Conservation (phyloP, 2,329 filamentous ascomycete genomes). For the Ophiostoma ulmi region DNA sequence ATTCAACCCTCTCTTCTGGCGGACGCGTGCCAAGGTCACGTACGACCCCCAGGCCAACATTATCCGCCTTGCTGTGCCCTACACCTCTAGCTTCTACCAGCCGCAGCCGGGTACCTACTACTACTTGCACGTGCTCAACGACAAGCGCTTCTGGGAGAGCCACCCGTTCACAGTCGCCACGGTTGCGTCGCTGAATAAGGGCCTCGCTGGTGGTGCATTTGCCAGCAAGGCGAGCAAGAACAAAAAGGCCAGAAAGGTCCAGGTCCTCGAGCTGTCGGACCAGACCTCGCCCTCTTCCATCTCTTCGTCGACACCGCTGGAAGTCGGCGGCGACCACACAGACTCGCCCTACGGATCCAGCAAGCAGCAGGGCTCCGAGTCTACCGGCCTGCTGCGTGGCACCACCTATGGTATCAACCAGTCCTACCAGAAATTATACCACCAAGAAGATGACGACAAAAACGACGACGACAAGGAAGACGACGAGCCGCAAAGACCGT, state of each 20-base stretch:
- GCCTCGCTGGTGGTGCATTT: not conserved
- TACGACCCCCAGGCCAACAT: constrained; percentile 26
- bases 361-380: not conserved
- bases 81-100: constrained; percentile 19
- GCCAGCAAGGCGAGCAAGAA: not conserved
- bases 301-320: constrained; percentile 13
- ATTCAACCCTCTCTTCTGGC: constrained; percentile 21
- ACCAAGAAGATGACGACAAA: not conserved
- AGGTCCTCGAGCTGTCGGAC: constrained; percentile 14
- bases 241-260: not conserved
- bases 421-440: not conserved
- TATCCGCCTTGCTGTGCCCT: constrained; percentile 22
- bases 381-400: constrained; percentile 4
- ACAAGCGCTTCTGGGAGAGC: constrained; percentile 43
- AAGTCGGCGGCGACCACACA: not conserved
- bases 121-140: constrained; percentile 42
- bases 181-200: constrained; percentile 16
- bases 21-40: constrained; percentile 17
- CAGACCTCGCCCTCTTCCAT: not conserved
- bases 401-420: constrained; percentile 16
- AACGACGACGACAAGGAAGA: constrained; percentile 13
- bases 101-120: constrained; percentile 42
- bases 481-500: constrained; percentile 27
- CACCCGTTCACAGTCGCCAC: constrained; percentile 46
- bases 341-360: not conserved